Evolutionary conservation across 139 green algal species (phyloP), one percentile per base, ranked within the genome.

Genomic region (Picochlorum sp.): DNA sequence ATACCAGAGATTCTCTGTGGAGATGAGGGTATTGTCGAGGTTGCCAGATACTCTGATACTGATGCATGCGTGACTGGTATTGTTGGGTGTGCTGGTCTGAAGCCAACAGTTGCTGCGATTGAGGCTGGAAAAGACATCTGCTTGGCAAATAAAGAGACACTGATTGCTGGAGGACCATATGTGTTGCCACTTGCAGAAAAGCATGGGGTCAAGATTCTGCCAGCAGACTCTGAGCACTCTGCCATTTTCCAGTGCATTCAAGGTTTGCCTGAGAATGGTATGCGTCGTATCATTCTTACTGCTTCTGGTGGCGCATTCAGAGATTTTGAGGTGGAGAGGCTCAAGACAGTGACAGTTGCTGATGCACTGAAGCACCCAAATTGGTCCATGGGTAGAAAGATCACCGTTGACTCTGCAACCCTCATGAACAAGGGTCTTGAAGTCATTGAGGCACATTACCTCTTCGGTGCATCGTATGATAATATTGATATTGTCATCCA

Each of bases 401-500:
- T 99, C 79, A 99, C 94, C 3, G 85, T 97, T 45, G 94, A 99
- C 78, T 89, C 73, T 47, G 92, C 94, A 26, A 96, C 92, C 3
- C 83, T 99, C 52, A 98, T 99, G 93, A 99, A 99, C 88, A 99
- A 99, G 84, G 88, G 80, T 0, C 74, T 90, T 61, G 87, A 97
- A 83, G 92, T 98, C 28, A 98, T 98, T 55, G 92, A 98, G 82
- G 94, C 94, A 52, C 94, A 99, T 84, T 99, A 99, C 83, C 79
- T 99, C 58, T 99, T 92, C 72, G 94, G 94, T 45, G 84, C 88
- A 2, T 70, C 80, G 65, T 99, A 99, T 66, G 90, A 99, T 81
- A 79, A 98, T 86, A 98, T 99, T 71, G 94, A 99, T 13, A 89
- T 98, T 49, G 90, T 98, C n/a, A 95, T 99, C 67, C 94, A 99